Evolutionary conservation across 129 eudicot genomes (phyloP), one percentile per base, ranked within the genome.

Genomic region (Kitagawia praeruptora): DNA sequence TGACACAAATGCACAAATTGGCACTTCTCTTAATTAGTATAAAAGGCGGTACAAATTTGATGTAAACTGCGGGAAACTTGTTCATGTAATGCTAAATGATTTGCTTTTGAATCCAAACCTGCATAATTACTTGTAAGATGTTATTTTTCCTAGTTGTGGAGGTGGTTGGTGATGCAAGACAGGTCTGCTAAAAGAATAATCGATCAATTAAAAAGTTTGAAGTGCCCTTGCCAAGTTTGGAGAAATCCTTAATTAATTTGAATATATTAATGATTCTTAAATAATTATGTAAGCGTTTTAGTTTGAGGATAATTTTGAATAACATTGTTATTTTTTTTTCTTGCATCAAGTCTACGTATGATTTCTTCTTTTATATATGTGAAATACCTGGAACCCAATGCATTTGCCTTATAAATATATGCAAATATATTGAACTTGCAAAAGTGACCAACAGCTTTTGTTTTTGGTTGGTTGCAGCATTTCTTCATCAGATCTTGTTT

Each of bases 401-500:
- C 18, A n/a, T 74, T 25, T 25, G 21, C 56, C 54, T 45, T 45
- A 1, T 6, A 10, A 40, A 15, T 23, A 28, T 11, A 42, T 12
- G 14, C 76, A 72, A 41, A 21, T 15, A 21, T 72, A 40, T 42
- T 0, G 63, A 77, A 53, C 74, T 72, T 28, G 46, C 25, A 8
- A 18, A 67, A 79, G 27, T 73, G 42, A 75, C 40, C 28, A 46
- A 67, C 12, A 63, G 28, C 48, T 64, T 79, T 23, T 54, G 53
- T 56, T 38, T 86, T 53, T 89, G 61, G 39, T 70, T 85, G 69
- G 34, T 58, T 82, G 75, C 80, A 89, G 93, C 75, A 79, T 89
- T 77, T 87, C 93, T 56, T 89, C 93, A 48, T 89, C 93, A 42
- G 93, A 89, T 75, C 80, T 89, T 80, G 93, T 89, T 77, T 89